Evolutionary conservation across 2,329 filamentous ascomycete genomes (phyloP), one percentile per base, ranked within the genome.

Genomic region (Paecilomyces dactylethromorphus): DNA sequence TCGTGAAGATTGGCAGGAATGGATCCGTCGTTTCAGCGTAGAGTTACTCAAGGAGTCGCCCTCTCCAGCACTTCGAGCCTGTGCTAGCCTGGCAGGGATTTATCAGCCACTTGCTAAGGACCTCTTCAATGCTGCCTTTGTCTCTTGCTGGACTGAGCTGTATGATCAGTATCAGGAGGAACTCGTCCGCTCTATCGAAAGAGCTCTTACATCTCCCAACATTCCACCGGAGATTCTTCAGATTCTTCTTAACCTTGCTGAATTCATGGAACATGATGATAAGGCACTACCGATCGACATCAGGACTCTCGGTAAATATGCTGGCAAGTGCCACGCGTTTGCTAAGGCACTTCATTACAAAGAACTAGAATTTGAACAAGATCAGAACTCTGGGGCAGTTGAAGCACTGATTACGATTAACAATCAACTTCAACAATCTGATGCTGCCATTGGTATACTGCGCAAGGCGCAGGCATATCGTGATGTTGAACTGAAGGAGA

Each of bases 231-330:
- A 99, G 73, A 88, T 99, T 64, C 81, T 99, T 8, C 93, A 96
- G 61, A 88, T 97, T 55, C 81, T 99, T 29, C 85, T 99, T 54
- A 99, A 99, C 69, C 82, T 99, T 55, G 94, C 94, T 22, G 94
- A 99, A 72, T 99, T 99, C 74, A 99, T 99, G 94, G 94, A 99
- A 72, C 94, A 99, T 69, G 95, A 99, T 67, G 94, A 99, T 73
- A 99, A 99, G 74, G 93, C 95, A 13, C 79, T 99, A 56, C 94
- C 94, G 1, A 99, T 99, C 62, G 95, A 99, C 70, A 97, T 99
- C 63, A 84, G 94, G 54, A 92, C 94, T 10, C 83, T 99, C 11
- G 95, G 95, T 32, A 89, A 93, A 70, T 96, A 97, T 73, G 94
- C 94, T 54, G 93, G 90, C 21, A 93, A 95, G 68, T 99, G 95